A percentile compares a stretch with the other conserved stretches of the same genome.
These are phyloP conservation scores for Mallotus nudiflorus DNA, from an alignment of 345 rosid genomes.

Conservation along the genomic window DNA sequence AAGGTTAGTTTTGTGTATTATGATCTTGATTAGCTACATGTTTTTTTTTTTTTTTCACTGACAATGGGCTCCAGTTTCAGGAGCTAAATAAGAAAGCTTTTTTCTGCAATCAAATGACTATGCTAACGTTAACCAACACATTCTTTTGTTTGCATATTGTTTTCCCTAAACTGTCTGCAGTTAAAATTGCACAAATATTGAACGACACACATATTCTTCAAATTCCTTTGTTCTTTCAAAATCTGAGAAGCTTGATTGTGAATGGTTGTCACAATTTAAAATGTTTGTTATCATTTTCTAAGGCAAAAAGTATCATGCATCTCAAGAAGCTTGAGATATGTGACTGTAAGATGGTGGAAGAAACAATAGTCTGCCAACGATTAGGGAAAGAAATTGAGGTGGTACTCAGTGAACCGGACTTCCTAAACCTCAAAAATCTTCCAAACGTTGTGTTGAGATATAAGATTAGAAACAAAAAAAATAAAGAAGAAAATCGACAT, in stretches of 20 bases:
- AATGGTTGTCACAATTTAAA: slow-evolving; percentile 5
- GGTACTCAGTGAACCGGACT: slow-evolving; percentile 1
- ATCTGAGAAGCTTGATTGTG: not conserved
- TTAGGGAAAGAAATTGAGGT: not conserved
- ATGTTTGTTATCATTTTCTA: not conserved
- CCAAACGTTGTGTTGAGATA: too few species aligned
- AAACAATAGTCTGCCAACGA: not conserved
- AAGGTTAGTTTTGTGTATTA: not conserved
- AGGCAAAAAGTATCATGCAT: not conserved
- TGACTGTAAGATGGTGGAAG: slow-evolving; percentile 5
- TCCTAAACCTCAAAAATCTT: not conserved
- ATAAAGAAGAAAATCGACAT: too few species aligned
- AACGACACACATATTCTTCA: not conserved
- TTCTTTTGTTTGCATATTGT: not conserved
- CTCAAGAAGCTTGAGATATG: not conserved
- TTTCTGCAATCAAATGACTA: not conserved
- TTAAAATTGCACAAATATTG: not conserved
- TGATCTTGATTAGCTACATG: not conserved
- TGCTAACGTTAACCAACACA: not conserved
- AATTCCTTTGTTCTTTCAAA: not conserved
- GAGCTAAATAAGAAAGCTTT: too few species aligned
- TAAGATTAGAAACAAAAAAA: too few species aligned
- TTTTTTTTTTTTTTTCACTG: too few species aligned
- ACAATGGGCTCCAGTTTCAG: too few species aligned
- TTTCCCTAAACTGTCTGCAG: slow-evolving; percentile 11